phyloP scores from a whole-genome alignment of 352 stramenopile genomes.

The Plasmopara viticola region DNA sequence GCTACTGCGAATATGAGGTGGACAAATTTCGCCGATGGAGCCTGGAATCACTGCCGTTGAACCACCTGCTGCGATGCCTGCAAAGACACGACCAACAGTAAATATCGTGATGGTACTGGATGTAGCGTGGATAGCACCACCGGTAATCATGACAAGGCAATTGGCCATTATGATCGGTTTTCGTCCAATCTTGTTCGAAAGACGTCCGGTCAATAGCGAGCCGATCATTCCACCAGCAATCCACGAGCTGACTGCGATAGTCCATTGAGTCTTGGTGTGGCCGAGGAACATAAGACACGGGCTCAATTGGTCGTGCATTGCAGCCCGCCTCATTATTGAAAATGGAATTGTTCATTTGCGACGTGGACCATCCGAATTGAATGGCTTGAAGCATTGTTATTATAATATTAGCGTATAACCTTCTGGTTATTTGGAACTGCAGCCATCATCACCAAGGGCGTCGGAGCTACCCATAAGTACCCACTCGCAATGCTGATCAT shows the following conservation, averaged over 20 bases:
- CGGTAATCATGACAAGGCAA: constrained; percentile 32
- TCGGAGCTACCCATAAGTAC: constrained; percentile 8
- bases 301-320: constrained; percentile 28
- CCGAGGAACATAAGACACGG: too few species aligned
- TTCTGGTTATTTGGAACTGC: constrained; percentile 16
- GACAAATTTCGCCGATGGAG: constrained; percentile 13
- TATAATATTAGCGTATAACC: constrained; percentile 46
- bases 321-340: constrained; percentile 41
- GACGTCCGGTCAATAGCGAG: too few species aligned
- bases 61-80: constrained; percentile 34
- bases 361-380: constrained; percentile 37
- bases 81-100: constrained; percentile 31
- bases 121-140: constrained; percentile 23
- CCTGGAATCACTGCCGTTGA: constrained; percentile 27
- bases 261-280: too few species aligned
- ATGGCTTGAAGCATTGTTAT: constrained; percentile 41
- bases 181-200: neutral
- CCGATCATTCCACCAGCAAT: too few species aligned
- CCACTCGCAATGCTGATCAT: constrained; percentile 16
- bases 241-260: too few species aligned
- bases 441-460: constrained; percentile 10
- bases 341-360: constrained; percentile 39
- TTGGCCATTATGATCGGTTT: too few species aligned
- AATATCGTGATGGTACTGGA: constrained; percentile 25
- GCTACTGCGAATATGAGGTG: too few species aligned